phyloP scores from a whole-genome alignment of 257 asterid genomes.

The Nicotiana benthamiana region DNA sequence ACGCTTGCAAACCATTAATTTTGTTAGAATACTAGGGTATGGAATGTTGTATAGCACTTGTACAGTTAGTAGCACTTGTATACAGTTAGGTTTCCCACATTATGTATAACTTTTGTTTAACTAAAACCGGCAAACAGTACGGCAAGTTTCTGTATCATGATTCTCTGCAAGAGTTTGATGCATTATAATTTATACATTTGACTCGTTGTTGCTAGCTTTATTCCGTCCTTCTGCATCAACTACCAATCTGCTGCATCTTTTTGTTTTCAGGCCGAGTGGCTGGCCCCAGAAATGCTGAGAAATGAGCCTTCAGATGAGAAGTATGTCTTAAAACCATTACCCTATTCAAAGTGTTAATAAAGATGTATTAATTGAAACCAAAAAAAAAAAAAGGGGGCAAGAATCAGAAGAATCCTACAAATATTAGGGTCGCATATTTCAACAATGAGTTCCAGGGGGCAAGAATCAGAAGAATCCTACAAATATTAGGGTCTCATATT shows the following conservation, averaged over 20 bases:
- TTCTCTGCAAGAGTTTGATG: constrained; percentile 1
- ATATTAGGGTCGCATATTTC: not conserved
- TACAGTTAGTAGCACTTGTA: no score
- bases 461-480: not conserved
- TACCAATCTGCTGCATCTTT: constrained; percentile 1
- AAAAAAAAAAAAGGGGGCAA: not conserved
- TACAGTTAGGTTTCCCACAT: not conserved
- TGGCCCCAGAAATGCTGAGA: constrained; percentile 99
- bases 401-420: not conserved
- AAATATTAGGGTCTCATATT: not conserved
- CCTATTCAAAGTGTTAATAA: not conserved
- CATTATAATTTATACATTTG: not conserved
- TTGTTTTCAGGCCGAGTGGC: constrained; percentile 92
- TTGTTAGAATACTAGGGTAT: not conserved
- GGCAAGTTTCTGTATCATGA: not conserved
- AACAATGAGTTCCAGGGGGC: no score
- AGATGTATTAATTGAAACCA: not conserved
- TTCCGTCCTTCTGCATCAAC: no score
- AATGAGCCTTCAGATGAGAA: constrained; percentile 96
- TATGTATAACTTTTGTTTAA: not conserved
- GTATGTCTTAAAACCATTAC: constrained; percentile 33
- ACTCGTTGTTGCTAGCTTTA: constrained; percentile 3
- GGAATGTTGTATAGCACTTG: not conserved
- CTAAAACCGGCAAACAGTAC: not conserved
- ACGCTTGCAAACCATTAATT: not conserved